Conservation (phyloP, 1,284 basidiomycete genomes). For the Sanguinoderma infundibulare region DNA sequence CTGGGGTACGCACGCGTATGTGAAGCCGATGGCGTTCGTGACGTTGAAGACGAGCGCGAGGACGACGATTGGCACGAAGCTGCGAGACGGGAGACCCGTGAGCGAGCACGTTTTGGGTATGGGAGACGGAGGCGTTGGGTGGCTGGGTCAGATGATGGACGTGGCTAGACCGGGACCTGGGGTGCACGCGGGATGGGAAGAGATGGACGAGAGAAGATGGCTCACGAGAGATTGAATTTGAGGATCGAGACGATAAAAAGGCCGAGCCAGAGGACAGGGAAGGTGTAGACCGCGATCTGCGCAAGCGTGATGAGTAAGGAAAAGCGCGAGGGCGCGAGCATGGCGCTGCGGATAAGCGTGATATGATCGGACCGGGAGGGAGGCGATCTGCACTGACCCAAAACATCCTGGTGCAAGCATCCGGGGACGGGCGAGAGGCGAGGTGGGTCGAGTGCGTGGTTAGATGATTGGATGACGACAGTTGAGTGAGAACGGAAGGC, state of each 20-base stretch:
- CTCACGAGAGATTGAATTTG: constrained; percentile 85
- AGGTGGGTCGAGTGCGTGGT: constrained; percentile 9
- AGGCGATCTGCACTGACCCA: constrained; percentile 60
- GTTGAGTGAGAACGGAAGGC: constrained; percentile 3
- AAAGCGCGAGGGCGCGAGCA: background rate
- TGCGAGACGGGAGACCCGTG: constrained; percentile 34
- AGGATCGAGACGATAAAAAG: constrained; percentile 88
- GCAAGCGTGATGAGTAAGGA: background rate
- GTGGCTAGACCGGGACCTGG: background rate
- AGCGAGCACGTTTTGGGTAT: too few relatives aligned
- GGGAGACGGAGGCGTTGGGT: constrained; percentile 2
- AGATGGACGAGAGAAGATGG: constrained; percentile 15
- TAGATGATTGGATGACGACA: background rate
- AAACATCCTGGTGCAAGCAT: constrained; percentile 71
- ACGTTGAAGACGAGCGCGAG: constrained; percentile 92
- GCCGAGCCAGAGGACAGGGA: constrained; percentile 85
- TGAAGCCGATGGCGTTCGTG: constrained; percentile 92
- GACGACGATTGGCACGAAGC: constrained; percentile 86
- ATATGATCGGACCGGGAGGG: background rate
- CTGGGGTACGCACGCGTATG: constrained; percentile 72
- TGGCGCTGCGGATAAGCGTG: constrained; percentile 6
- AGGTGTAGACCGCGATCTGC: constrained; percentile 88
- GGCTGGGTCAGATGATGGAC: constrained; percentile 7
- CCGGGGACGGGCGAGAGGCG: background rate
- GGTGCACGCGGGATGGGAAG: background rate